Percentiles rank a stretch among this genome's conserved stretches.
Conservation (phyloP, 2,329 filamentous ascomycete genomes). For the Fusarium zealandicum region DNA sequence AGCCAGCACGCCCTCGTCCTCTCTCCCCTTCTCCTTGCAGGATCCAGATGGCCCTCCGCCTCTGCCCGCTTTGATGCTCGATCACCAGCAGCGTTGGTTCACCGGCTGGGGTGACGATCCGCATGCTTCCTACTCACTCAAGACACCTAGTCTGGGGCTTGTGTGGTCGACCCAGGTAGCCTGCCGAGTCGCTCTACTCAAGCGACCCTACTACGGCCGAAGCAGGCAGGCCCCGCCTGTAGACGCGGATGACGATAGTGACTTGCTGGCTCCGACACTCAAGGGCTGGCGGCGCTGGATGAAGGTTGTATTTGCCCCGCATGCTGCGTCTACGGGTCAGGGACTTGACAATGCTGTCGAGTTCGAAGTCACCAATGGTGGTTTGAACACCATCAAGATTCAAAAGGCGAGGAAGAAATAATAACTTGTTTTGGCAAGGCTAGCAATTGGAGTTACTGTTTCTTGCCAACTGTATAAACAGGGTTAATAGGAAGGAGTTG, state of each 20-base stretch:
- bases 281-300: slow-evolving; percentile 76
- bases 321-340: slow-evolving; percentile 64
- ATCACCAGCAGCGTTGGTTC: slow-evolving; percentile 94
- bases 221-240: slow-evolving; percentile 47
- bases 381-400: slow-evolving; percentile 53
- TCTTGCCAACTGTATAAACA: neutral
- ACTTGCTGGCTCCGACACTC: slow-evolving; percentile 55
- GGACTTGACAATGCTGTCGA: slow-evolving; percentile 63
- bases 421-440: neutral
- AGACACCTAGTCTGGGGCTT: slow-evolving; percentile 86
- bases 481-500: no score
- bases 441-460: neutral
- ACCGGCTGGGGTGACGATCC: slow-evolving; percentile 89
- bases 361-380: slow-evolving; percentile 78
- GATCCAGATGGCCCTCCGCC: slow-evolving; percentile 45
- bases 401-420: slow-evolving; percentile 11
- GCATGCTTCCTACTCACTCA: slow-evolving; percentile 58
- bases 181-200: slow-evolving; percentile 81
- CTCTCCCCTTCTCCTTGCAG: slow-evolving; percentile 46
- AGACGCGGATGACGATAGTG: slow-evolving; percentile 49
- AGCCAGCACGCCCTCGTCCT: slow-evolving; percentile 50
- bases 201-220: slow-evolving; percentile 64
- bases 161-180: slow-evolving; percentile 92
- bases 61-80: slow-evolving; percentile 70
- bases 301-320: slow-evolving; percentile 89